Percentiles rank a stretch among this genome's conserved stretches.
phyloP scores from a whole-genome alignment of 306 rosid species.

The Ormosia emarginata region DNA sequence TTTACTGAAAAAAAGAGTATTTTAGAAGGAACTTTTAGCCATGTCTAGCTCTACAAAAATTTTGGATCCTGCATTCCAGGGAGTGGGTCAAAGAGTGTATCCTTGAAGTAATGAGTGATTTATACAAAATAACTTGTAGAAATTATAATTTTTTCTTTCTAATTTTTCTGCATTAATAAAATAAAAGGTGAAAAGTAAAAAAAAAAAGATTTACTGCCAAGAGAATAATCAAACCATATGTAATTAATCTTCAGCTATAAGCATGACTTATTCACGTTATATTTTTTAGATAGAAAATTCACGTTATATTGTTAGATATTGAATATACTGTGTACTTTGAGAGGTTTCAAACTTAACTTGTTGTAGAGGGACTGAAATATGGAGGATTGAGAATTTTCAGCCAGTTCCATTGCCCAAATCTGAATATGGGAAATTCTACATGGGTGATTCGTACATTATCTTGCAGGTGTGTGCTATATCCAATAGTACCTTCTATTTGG shows the following conservation, averaged over 20 bases:
- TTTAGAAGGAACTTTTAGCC: constrained; percentile 35
- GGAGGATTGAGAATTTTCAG: constrained; percentile 95
- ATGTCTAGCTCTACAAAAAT: constrained; percentile 81
- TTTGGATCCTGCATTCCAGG: constrained; percentile 95
- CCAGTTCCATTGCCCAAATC: constrained; percentile 89
- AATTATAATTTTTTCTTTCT: neutral
- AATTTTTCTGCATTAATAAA: neutral
- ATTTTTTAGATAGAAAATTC: no score
- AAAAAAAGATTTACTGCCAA: neutral
- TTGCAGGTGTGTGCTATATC: constrained; percentile 63
- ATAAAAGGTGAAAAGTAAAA: neutral
- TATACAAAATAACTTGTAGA: constrained; percentile 17
- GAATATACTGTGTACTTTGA: constrained; percentile 15
- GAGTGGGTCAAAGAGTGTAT: constrained; percentile 92
- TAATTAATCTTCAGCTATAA: constrained; percentile 7
- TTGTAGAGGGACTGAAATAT: constrained; percentile 87
- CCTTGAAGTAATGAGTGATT: constrained; percentile 45
- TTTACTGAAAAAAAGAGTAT: constrained; percentile 18
- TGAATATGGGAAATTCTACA: constrained; percentile 87
- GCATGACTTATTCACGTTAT: neutral
- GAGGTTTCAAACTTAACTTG: constrained; percentile 58
- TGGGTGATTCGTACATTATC: constrained; percentile 85
- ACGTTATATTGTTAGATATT: constrained; percentile 12
- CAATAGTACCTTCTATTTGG: neutral
- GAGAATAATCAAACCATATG: neutral